A percentile compares a stretch with the other conserved stretches of the same genome.
Conservation (phyloP, 2,329 filamentous ascomycete species). For the Neofusicoccum laricinum region DNA sequence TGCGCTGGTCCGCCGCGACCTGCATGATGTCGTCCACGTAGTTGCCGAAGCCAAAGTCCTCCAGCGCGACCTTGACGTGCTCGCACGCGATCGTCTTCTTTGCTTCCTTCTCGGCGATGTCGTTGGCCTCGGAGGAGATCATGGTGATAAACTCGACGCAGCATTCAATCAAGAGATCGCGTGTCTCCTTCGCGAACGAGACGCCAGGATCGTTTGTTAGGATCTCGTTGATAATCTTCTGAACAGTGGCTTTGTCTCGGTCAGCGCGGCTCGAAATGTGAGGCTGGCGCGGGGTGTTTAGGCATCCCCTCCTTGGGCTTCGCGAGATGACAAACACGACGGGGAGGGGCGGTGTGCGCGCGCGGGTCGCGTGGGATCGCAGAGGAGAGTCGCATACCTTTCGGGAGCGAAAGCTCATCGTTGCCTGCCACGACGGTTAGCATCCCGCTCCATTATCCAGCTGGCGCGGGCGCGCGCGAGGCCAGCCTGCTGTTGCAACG, state of each 20-base stretch:
- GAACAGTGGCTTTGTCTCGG: conserved; percentile 57
- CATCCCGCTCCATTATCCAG: neutral
- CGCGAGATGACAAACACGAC: neutral
- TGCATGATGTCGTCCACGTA: conserved; percentile 86
- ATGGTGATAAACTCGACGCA: conserved; percentile 99
- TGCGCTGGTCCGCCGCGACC: conserved; percentile 88
- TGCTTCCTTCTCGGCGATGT: conserved; percentile 96
- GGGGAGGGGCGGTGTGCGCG: neutral
- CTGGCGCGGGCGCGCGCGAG: neutral
- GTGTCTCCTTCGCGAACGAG: conserved; percentile 90
- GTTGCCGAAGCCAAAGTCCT: conserved; percentile 87
- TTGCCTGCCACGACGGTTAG: conserved; percentile 23
- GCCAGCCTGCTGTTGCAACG: conserved; percentile 8
- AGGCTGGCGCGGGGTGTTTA: neutral
- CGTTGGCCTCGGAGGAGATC: conserved; percentile 97
- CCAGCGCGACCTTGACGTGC: conserved; percentile 91
- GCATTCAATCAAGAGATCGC: conserved; percentile 94
- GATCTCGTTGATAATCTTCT: conserved; percentile 91
- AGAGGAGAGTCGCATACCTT: conserved; percentile 28
- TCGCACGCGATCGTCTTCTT: conserved; percentile 99
- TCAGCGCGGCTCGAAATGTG: conserved; percentile 19
- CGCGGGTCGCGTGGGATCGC: neutral
- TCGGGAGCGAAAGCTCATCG: conserved; percentile 42
- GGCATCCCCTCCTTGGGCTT: neutral
- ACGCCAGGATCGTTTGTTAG: conserved; percentile 73